Evolutionary conservation across 139 green algal species (phyloP).

Genomic region (Chlorella sp.): DNA sequence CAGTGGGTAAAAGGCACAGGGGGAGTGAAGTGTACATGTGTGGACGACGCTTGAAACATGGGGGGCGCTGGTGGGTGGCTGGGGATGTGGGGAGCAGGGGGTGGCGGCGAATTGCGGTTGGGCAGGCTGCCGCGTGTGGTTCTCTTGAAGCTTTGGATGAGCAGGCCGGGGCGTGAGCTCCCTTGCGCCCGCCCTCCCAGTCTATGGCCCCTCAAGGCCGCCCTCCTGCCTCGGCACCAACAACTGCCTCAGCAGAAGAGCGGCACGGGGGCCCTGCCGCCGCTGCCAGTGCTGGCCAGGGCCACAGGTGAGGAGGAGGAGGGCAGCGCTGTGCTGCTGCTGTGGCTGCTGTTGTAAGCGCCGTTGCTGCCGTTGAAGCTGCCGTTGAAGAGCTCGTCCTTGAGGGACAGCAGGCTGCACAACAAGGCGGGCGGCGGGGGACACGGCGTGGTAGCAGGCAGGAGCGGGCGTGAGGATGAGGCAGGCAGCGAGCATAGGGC

Average conservation of each 20-base stretch:
- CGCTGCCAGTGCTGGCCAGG: neutral
- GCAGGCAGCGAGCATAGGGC: neutral
- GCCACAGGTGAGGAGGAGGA: neutral
- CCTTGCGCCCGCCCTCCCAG: neutral
- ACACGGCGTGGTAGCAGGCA: neutral
- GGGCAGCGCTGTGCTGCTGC: neutral
- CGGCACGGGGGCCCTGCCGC: neutral
- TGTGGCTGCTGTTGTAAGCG: neutral
- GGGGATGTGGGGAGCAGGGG: too few relatives aligned
- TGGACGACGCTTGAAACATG: too few relatives aligned
- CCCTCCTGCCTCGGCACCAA: neutral
- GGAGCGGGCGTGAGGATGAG: neutral
- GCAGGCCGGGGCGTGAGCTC: too few relatives aligned
- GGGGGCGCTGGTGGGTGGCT: too few relatives aligned
- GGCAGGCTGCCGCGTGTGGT: too few relatives aligned
- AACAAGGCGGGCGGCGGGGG: neutral
- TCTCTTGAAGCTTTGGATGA: too few relatives aligned
- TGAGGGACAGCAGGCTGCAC: slow-evolving; percentile 32
- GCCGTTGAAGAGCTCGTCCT: slow-evolving; percentile 29
- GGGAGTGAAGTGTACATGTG: neutral
- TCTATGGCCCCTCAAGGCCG: neutral
- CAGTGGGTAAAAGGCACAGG: neutral
- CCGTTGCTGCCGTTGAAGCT: neutral
- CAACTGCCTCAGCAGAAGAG: slow-evolving; percentile 36
- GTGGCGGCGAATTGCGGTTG: too few relatives aligned